Base-by-base conservation (phyloP, 768 basidiomycete genomes). In the Boletus patriciae region DNA sequence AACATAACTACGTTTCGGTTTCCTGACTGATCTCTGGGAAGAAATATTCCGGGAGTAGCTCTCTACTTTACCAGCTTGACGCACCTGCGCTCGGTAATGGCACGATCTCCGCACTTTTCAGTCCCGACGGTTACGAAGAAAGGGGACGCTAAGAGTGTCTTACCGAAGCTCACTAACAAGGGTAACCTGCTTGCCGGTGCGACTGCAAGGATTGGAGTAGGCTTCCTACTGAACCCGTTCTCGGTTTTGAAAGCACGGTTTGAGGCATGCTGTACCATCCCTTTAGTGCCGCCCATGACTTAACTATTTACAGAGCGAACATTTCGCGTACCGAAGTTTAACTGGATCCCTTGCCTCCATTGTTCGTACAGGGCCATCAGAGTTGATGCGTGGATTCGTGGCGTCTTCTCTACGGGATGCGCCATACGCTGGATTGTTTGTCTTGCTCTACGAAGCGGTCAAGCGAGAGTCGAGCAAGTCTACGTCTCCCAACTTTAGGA, bases 381-480 rank as follows among this genome's bases (percentile, higher is more conserved):
- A 92, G 60, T 76, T 95, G 29, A 83, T 94, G 66, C 87, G 91
- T 46, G 95, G 95, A 0, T 88, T 94, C 66, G 64, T 88, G 23
- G 91, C 94, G 1, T 92, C 93, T 1, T 90, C 94, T 2, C 77
- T 94, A n/a, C 83, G 95, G 46, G 95, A 98, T 70, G 95, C 94
- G 13, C 95, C 95, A 1, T 94, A 95, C 64, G 93, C 95, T 2
- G 95, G 94, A 4, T 72, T 97, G 7, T 98, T 94, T 64, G 78
- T 96, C 36, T 82, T 93, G 3, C 83, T 88, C 57, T 98, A 98
- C 66, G 94, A 98, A 72, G 83, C 84, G 44, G 82, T 92, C 59
- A 98, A 98, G 70, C 78, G 79, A 48, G 82, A 91, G 64, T 76
- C 84, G 4, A 78, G 91, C 89, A 69, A 65, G 79, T 68, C 25